Evolutionary conservation across 2,329 filamentous ascomycete genomes (phyloP).

Genomic region (Colletotrichum lini): DNA sequence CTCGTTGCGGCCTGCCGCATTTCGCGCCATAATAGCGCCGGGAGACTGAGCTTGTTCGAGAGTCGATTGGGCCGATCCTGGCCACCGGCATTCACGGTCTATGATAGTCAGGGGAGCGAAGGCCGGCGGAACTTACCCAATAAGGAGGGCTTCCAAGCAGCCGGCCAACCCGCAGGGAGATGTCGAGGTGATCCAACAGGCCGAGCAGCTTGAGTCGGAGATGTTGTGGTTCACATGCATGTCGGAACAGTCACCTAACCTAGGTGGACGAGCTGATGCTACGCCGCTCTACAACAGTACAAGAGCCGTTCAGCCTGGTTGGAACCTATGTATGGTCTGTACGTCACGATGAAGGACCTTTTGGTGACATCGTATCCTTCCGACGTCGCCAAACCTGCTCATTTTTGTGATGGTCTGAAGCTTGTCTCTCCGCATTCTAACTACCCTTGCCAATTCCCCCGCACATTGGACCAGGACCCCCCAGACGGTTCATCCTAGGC

Average conservation of each 20-base stretch:
- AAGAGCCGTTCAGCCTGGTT: not conserved
- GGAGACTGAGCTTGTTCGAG: conserved; percentile 34
- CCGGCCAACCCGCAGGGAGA: not conserved
- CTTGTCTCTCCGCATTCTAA: conserved; percentile 22
- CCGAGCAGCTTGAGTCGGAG: conserved; percentile 6
- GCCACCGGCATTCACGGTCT: conserved; percentile 27
- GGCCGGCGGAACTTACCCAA: conserved; percentile 23
- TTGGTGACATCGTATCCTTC: not conserved
- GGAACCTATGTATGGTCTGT: not conserved
- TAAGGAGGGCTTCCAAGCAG: conserved; percentile 8
- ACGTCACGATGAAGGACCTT: conserved; percentile 17
- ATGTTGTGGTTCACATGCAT: conserved; percentile 19
- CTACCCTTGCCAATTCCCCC: conserved; percentile 28
- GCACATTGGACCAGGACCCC: conserved; percentile 35
- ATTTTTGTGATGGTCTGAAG: conserved; percentile 5
- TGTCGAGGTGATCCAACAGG: not conserved
- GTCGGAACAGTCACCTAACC: conserved; percentile 12
- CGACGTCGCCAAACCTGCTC: not conserved
- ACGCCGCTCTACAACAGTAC: conserved; percentile 5
- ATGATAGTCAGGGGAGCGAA: conserved; percentile 24
- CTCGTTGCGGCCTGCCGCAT: conserved; percentile 18
- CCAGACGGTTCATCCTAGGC: conserved; percentile 14
- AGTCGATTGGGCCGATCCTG: conserved; percentile 36
- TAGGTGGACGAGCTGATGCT: conserved; percentile 13
- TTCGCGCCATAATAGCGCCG: conserved; percentile 35